Base-by-base conservation (phyloP, 305 asterid genomes). In the Fraxinus albicans region DNA sequence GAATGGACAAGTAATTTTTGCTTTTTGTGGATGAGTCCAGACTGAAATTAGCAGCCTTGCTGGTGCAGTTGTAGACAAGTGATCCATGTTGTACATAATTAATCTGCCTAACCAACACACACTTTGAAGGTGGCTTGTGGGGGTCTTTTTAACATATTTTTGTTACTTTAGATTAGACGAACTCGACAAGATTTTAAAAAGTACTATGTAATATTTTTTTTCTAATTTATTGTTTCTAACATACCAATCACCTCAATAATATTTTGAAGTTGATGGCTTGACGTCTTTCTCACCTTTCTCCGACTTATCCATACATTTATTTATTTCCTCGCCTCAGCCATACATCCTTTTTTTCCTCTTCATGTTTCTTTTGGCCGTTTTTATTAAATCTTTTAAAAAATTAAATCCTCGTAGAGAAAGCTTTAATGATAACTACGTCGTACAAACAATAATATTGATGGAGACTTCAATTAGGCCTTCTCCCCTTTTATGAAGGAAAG, bases 401-500 rank as follows among this genome's bases (percentile, higher is more conserved):
- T 55, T 55, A 55, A 53, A n/a, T 15, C 10, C 67, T 55, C 1
- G 25, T 1, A n/a, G 8, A 27, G 19, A 13, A 29, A 4, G 34
- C 38, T 27, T 10, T 13, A 13, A 31, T 10, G 40, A 69, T 69
- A 15, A 1, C 40, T 69, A 69, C 9, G n/a, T 13, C 0, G 75
- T 15, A 31, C 36, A 31, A 69, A 69, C 21, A 69, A 27, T 27
- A 80, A 76, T 17, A 76, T 76, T 36, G 80, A 60, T 63, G 27
- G 84, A 65, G 81, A 27, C 81, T 1, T 63, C 8, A n/a, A 27
- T 29, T 76, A 60, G 80, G 77, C 76, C 74, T 44, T 27, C 12
- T 81, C 55, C 33, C 31, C 4, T 29, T 76, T 60, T 23, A 63
- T 33, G 29, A 63, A 15, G 69, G 25, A 40, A 6, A 36, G 29